phyloP scores from a whole-genome alignment of 2,329 filamentous ascomycete genomes.

The Diaporthe sp. region DNA sequence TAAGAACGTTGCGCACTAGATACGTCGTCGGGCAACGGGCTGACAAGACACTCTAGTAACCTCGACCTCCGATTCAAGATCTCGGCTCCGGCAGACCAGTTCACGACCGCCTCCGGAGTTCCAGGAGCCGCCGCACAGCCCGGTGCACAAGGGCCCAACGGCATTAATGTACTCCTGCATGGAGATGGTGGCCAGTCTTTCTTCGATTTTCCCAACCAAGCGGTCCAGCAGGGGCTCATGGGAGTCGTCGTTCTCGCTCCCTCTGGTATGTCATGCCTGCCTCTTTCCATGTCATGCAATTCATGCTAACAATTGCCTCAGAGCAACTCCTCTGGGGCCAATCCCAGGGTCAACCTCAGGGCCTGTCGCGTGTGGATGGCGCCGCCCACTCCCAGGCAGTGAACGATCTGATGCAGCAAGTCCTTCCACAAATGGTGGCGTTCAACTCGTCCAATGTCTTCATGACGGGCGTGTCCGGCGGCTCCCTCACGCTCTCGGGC shows the following conservation, averaged over 20 bases:
- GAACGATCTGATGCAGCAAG: constrained; percentile 62
- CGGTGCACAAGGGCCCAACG: constrained; percentile 54
- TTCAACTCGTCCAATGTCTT: constrained; percentile 66
- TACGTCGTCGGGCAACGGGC: neutral
- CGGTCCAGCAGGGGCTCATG: constrained; percentile 63
- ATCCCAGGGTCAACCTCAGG: constrained; percentile 67
- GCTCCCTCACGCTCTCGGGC: constrained; percentile 65
- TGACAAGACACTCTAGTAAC: constrained; percentile 51
- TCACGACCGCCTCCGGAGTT: constrained; percentile 63
- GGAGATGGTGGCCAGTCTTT: constrained; percentile 71
- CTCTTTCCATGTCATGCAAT: neutral
- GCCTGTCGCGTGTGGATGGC: constrained; percentile 67
- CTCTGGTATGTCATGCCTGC: constrained; percentile 28
- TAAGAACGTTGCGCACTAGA: constrained; percentile 46
- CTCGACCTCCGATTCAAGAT: constrained; percentile 69
- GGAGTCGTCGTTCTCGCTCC: constrained; percentile 68
- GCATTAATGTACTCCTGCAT: constrained; percentile 70
- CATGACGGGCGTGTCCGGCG: constrained; percentile 71
- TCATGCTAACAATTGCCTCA: neutral
- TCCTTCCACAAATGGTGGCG: constrained; percentile 65
- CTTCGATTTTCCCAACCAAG: constrained; percentile 70
- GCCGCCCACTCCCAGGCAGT: constrained; percentile 69
- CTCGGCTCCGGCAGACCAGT: constrained; percentile 66
- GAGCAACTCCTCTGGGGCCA: constrained; percentile 70
- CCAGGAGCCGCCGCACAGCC: constrained; percentile 55